These are phyloP conservation scores for Colletotrichum gloeosporioides DNA, from an alignment of 2,329 filamentous ascomycete genomes.

Conservation along the genomic window DNA sequence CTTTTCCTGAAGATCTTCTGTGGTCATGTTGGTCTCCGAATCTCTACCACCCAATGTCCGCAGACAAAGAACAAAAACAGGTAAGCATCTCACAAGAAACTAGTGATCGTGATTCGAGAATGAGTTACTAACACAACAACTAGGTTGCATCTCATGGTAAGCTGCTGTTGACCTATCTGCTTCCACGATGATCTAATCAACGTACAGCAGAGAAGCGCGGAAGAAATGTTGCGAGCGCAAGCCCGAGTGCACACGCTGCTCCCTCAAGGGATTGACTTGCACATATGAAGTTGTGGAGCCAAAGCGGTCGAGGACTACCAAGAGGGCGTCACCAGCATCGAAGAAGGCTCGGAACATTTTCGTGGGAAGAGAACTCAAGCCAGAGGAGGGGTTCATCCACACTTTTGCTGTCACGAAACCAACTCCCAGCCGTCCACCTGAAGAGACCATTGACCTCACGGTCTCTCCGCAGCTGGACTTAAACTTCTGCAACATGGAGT, in stretches of 20 bases:
- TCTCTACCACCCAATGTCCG: neutral
- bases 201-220: neutral
- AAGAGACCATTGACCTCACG: neutral
- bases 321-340: neutral
- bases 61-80: neutral
- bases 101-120: neutral
- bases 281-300: neutral
- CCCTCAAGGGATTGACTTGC: neutral
- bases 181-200: neutral
- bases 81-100: neutral
- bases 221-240: neutral
- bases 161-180: neutral
- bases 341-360: neutral
- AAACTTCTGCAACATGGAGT: neutral
- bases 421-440: neutral
- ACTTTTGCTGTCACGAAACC: neutral
- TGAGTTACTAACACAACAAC: rapidly evolving
- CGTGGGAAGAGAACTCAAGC: neutral
- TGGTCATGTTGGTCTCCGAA: neutral
- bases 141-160: neutral
- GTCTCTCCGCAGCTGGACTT: neutral
- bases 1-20: neutral
- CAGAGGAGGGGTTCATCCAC: neutral
- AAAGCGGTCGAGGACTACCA: neutral
- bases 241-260: neutral